Evolutionary conservation across 768 basidiomycete species (phyloP).

Genomic region (Antrodiella citrinella): DNA sequence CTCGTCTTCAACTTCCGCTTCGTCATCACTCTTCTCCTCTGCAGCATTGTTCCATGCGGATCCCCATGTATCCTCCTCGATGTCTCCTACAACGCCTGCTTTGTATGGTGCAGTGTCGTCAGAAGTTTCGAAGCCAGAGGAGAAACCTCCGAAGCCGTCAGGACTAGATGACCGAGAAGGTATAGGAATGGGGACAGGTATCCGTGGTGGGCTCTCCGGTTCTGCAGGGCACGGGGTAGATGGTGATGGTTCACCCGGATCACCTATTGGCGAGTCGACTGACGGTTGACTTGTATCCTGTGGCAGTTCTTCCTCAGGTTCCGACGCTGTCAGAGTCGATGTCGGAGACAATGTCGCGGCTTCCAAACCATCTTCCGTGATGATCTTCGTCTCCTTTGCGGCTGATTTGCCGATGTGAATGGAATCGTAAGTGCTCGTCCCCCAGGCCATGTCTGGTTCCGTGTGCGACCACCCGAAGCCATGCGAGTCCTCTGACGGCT

Average conservation of each 20-base stretch:
- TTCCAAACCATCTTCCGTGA: neutral
- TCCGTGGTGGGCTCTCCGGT: neutral
- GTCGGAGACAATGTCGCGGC: neutral
- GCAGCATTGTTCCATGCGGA: slow-evolving; percentile 22
- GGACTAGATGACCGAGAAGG: slow-evolving; percentile 29
- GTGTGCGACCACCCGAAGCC: slow-evolving; percentile 35
- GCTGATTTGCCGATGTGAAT: slow-evolving; percentile 25
- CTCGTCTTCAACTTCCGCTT: slow-evolving; percentile 40
- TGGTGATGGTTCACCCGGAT: neutral
- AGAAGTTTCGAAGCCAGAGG: slow-evolving; percentile 33
- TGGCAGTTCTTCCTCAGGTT: neutral
- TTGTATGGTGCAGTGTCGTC: slow-evolving; percentile 32
- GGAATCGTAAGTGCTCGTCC: slow-evolving; percentile 33
- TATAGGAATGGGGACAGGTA: slow-evolving; percentile 6
- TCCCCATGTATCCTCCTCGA: slow-evolving; percentile 22
- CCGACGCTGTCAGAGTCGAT: neutral
- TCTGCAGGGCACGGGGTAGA: neutral
- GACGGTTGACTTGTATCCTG: neutral
- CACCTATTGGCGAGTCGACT: neutral
- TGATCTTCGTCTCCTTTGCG: neutral
- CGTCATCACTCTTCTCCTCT: slow-evolving; percentile 8
- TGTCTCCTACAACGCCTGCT: slow-evolving; percentile 7
- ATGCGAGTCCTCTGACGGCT: slow-evolving; percentile 30
- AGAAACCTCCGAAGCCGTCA: slow-evolving; percentile 55
- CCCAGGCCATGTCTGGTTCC: slow-evolving; percentile 19